Percentiles rank a stretch among this genome's conserved stretches.
Conservation (phyloP, 2,329 filamentous ascomycete species). For the Zasmidium cellare region DNA sequence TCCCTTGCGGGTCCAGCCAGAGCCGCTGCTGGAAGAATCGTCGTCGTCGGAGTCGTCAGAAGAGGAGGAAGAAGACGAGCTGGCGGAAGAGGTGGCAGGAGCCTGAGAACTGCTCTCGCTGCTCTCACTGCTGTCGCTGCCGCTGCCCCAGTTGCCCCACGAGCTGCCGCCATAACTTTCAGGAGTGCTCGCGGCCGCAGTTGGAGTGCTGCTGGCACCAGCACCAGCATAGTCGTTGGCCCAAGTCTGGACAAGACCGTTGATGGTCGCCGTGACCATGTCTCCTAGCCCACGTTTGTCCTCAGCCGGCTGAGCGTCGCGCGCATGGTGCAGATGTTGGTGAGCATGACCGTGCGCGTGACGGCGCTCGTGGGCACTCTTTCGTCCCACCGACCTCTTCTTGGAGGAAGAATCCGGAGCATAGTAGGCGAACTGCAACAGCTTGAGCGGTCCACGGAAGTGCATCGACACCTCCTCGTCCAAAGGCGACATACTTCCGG, state of each 20-base stretch:
- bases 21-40: slow-evolving; percentile 19
- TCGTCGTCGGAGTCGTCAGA: slow-evolving; percentile 9
- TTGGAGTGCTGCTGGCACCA: slow-evolving; percentile 18
- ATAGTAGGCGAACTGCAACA: slow-evolving; percentile 71
- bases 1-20: slow-evolving; percentile 35
- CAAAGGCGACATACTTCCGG: slow-evolving; percentile 65
- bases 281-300: slow-evolving; percentile 50
- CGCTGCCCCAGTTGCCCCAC: slow-evolving; percentile 10
- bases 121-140: slow-evolving; percentile 12
- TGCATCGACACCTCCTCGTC: slow-evolving; percentile 72
- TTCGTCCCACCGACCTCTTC: slow-evolving; percentile 25
- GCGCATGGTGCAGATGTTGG: slow-evolving; percentile 52
- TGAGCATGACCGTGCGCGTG: slow-evolving; percentile 45
- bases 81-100: slow-evolving; percentile 18
- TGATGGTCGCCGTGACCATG: slow-evolving; percentile 57
- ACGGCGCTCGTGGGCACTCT: slow-evolving; percentile 30
- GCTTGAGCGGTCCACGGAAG: slow-evolving; percentile 67
- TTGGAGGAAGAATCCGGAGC: slow-evolving; percentile 47
- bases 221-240: slow-evolving; percentile 55
- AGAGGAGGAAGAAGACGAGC: slow-evolving; percentile 25
- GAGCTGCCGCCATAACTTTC: not conserved
- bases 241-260: slow-evolving; percentile 61
- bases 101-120: slow-evolving; percentile 15
- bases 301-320: slow-evolving; percentile 32
- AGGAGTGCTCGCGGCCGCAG: slow-evolving; percentile 17